phyloP scores from a whole-genome alignment of 345 rosid genomes.

The Iberis pinnata region DNA sequence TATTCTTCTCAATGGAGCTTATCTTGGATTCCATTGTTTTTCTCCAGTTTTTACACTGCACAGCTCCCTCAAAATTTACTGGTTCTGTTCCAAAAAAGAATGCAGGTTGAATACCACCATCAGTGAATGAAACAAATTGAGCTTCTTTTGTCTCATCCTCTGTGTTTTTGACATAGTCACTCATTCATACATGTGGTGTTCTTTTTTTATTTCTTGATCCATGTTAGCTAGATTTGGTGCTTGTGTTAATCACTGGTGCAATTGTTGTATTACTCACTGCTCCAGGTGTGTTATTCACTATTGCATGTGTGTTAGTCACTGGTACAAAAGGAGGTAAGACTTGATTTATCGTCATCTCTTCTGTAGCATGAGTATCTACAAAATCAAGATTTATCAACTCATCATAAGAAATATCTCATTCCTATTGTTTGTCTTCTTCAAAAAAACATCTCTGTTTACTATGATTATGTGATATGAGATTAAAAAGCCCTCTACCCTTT shows the following conservation, averaged over 20 bases:
- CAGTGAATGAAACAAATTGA: not conserved
- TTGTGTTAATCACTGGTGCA: no score
- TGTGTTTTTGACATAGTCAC: not conserved
- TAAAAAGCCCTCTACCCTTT: not conserved
- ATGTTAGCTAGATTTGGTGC: no score
- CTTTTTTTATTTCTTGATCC: not conserved
- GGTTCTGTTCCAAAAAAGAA: slow-evolving; percentile 6
- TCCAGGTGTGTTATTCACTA: no score
- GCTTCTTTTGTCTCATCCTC: not conserved
- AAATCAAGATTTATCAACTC: not conserved
- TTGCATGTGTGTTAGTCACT: no score
- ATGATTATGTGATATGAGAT: not conserved
- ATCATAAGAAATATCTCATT: not conserved
- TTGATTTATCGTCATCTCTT: no score
- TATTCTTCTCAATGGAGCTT: no score
- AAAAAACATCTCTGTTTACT: not conserved
- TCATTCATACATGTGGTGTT: not conserved
- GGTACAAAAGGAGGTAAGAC: no score
- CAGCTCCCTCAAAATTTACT: not conserved
- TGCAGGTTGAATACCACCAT: not conserved
- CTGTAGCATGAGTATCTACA: no score
- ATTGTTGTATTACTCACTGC: no score
- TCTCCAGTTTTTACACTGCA: no score
- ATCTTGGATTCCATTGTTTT: no score
- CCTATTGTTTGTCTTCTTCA: not conserved